Percentiles rank a stretch among this genome's conserved stretches.
phyloP scores from a whole-genome alignment of 1,284 basidiomycete genomes.

The Golubevia pallescens region DNA sequence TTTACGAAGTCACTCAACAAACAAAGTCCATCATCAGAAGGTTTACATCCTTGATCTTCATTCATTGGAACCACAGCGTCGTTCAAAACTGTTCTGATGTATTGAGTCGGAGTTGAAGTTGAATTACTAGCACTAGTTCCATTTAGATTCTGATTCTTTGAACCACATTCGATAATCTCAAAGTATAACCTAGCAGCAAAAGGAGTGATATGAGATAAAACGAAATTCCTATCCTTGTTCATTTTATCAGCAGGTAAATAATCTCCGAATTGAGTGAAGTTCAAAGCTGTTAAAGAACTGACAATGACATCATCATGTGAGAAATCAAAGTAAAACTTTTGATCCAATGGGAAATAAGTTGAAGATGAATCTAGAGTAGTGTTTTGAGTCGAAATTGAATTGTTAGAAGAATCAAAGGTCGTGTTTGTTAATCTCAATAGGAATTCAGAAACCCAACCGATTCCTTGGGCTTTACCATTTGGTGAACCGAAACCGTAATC shows the following conservation, averaged over 20 bases:
- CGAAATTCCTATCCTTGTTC: slow-evolving; percentile 31
- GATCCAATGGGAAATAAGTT: background rate
- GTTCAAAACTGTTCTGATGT: slow-evolving; percentile 82
- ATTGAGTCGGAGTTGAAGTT: slow-evolving; percentile 68
- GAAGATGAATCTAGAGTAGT: background rate
- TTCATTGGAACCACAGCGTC: slow-evolving; percentile 85
- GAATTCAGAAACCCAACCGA: slow-evolving; percentile 74
- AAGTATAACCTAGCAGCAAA: slow-evolving; percentile 49
- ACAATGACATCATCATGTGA: slow-evolving; percentile 22
- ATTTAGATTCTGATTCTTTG: too few relatives aligned
- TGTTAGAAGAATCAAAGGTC: background rate
- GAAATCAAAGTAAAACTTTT: slow-evolving; percentile 1
- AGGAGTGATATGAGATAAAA: slow-evolving; percentile 41
- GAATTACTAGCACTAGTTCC: too few relatives aligned
- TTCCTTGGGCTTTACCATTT: slow-evolving; percentile 77
- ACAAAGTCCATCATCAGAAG: slow-evolving; percentile 40
- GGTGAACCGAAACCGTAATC: slow-evolving; percentile 81
- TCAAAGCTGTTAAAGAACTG: slow-evolving; percentile 48
- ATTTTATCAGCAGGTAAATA: slow-evolving; percentile 25
- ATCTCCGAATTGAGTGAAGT: slow-evolving; percentile 45
- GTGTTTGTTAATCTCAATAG: background rate
- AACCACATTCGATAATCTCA: slow-evolving; percentile 42
- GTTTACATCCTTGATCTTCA: slow-evolving; percentile 63
- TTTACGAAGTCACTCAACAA: slow-evolving; percentile 42
- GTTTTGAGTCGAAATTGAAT: background rate